Conservation (phyloP, 306 rosid species). For the Cyamopsis tetragonoloba region DNA sequence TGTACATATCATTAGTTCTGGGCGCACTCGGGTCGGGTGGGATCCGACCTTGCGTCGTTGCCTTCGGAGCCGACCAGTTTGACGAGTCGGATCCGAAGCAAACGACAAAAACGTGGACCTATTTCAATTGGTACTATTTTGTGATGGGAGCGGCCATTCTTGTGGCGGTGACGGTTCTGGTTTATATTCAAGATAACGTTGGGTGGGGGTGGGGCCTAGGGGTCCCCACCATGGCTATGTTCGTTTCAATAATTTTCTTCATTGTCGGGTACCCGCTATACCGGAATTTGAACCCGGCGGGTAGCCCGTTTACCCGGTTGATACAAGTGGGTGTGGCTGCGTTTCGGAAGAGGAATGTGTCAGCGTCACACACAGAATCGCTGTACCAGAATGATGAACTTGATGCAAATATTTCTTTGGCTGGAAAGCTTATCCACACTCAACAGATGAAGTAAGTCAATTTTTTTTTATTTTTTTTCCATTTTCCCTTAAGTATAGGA, state of each 20-base stretch:
- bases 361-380: constrained; percentile 7
- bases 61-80: constrained; percentile 94
- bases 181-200: constrained; percentile 79
- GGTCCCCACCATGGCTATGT: constrained; percentile 75
- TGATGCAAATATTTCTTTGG: constrained; percentile 58
- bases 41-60: constrained; percentile 92
- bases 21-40: constrained; percentile 88
- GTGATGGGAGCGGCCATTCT: constrained; percentile 78
- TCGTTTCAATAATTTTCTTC: constrained; percentile 59
- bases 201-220: constrained; percentile 98
- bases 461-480: neutral
- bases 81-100: constrained; percentile 70
- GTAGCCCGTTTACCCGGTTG: constrained; percentile 94
- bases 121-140: constrained; percentile 94
- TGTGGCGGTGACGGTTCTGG: constrained; percentile 83
- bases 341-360: constrained; percentile 53
- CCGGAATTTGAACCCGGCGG: constrained; percentile 68
- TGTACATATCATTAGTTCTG: constrained; percentile 49
- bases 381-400: constrained; percentile 68
- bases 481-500: neutral
- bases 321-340: constrained; percentile 71
- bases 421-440: constrained; percentile 62
- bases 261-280: constrained; percentile 74
- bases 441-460: constrained; percentile 56
- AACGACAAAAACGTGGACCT: constrained; percentile 65